phyloP scores from a whole-genome alignment of 1,139 yeast species.

The Kodamaea sp. region DNA sequence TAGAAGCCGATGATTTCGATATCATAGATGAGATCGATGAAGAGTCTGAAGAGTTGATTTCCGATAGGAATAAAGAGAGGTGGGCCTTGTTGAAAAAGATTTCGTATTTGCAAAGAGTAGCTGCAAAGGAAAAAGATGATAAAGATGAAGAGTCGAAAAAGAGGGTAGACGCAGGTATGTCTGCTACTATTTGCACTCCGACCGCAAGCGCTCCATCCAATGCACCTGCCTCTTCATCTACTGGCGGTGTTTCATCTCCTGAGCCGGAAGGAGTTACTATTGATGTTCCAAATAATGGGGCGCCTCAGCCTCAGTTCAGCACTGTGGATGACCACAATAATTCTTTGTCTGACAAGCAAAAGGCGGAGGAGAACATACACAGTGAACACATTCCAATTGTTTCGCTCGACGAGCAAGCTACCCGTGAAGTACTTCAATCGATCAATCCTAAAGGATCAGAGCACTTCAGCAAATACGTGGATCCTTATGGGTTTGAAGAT shows the following conservation, averaged over 20 bases:
- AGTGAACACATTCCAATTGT: slow-evolving; percentile 42
- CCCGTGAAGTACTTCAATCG: slow-evolving; percentile 43
- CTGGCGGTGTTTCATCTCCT: slow-evolving; percentile 1
- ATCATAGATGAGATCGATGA: slow-evolving; percentile 40
- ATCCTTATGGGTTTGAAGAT: slow-evolving; percentile 86
- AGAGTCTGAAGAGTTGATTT: slow-evolving; percentile 40
- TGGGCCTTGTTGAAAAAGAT: slow-evolving; percentile 72
- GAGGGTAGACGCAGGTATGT: slow-evolving; percentile 36
- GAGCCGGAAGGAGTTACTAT: slow-evolving; percentile 17
- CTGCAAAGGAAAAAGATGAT: slow-evolving; percentile 41
- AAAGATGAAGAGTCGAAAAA: slow-evolving; percentile 35
- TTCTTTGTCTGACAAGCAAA: slow-evolving; percentile 6
- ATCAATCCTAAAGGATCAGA: slow-evolving; percentile 34
- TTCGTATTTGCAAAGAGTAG: slow-evolving; percentile 66
- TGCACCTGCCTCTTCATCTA: not conserved
- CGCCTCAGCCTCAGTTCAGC: slow-evolving; percentile 7
- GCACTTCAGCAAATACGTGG: slow-evolving; percentile 55
- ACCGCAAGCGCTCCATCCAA: not conserved
- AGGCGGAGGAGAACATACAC: slow-evolving; percentile 6
- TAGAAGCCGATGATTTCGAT: slow-evolving; percentile 46
- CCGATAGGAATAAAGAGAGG: slow-evolving; percentile 55
- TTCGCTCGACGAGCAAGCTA: slow-evolving; percentile 46
- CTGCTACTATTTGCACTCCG: not conserved
- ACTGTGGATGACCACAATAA: slow-evolving; percentile 2
- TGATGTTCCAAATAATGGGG: slow-evolving; percentile 19